Base-by-base conservation (phyloP, 352 stramenopile species). In the Phytophthora uliginosa region DNA sequence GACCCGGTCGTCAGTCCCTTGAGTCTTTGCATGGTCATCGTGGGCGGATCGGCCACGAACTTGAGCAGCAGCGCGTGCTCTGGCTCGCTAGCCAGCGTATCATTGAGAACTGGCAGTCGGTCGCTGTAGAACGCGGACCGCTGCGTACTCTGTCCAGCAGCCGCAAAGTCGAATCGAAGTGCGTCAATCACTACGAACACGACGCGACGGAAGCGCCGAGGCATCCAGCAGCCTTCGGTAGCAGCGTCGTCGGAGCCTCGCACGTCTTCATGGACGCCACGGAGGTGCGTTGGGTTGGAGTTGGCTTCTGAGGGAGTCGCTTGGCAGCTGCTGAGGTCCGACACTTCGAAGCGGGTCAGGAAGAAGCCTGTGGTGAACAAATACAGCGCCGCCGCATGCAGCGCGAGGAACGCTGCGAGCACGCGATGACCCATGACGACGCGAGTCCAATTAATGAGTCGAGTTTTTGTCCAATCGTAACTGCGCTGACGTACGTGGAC, bases 21-120 rank as follows among this genome's bases (percentile, higher is more conserved):
- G 8, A 99, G 86, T 5, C 98, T 86, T 78, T 99, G 97, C 93
- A 99, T 99, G 4, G 98, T 99, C 60, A 99, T 98, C n/a, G 98
- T 99, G 9, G 98, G 98, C 59, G 98, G 95, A 77, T 99, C 98
- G 0, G 98, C 98, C 18, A 99, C 91, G 66, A 99, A 99, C 67
- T 97, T 92, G 54, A 97, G 86, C 47, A 99, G 78, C 59, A 96
- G 70, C 8, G 88, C 87, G 54, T 95, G 73, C 5, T 74, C 61
- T 40, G 89, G 87, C 45, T 86, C 68, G 9, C 63, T 59, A 53
- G 66, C 48, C 34, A 97, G 66, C 10, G 91, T 84, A 9, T 86
- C 77, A 58, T 88, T 91, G n/a, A 98, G 72, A 56, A 95, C 74
- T 4, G 88, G 82, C 22, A 98, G 82, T 63, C 94, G 92, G 76